Percentiles rank a stretch among this genome's conserved stretches.
phyloP scores from a whole-genome alignment of 1,284 basidiomycete species.

The Ustilago shanxiensis region DNA sequence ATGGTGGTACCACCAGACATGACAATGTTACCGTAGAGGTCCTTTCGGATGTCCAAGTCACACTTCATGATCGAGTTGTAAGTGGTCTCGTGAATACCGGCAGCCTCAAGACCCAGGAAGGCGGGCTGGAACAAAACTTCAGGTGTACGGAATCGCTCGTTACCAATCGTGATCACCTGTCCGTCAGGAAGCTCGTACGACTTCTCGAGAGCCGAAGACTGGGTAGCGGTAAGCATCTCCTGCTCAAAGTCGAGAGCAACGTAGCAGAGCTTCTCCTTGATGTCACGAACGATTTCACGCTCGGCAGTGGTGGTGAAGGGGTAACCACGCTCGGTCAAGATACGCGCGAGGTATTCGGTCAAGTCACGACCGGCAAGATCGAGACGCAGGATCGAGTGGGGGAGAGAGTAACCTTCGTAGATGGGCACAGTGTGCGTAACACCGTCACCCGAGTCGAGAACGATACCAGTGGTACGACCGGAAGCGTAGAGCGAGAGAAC shows the following conservation, averaged over 20 bases:
- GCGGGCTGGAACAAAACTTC: conserved; percentile 97
- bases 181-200: conserved; percentile 96
- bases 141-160: conserved; percentile 96
- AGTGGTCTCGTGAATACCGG: conserved; percentile 95
- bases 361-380: conserved; percentile 95
- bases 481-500: conserved; percentile 92
- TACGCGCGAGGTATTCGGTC: conserved; percentile 90
- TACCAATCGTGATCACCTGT: conserved; percentile 95
- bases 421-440: conserved; percentile 93
- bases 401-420: conserved; percentile 94
- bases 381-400: conserved; percentile 93
- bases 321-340: conserved; percentile 93
- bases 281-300: conserved; percentile 95
- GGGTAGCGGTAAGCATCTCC: conserved; percentile 91
- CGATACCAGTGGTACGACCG: conserved; percentile 91
- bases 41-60: conserved; percentile 78
- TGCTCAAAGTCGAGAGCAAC: conserved; percentile 97
- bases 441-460: conserved; percentile 93
- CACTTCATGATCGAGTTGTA: conserved; percentile 87
- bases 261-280: conserved; percentile 99
- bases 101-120: conserved; percentile 90
- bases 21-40: conserved; percentile 93
- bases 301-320: conserved; percentile 92
- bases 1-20: conserved; percentile 96
- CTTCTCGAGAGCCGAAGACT: conserved; percentile 93